Percentiles rank a stretch among this genome's conserved stretches.
These are phyloP conservation scores for Aspergillus fumigatiaffinis DNA, from an alignment of 2,329 filamentous ascomycete genomes.

Conservation along the genomic window DNA sequence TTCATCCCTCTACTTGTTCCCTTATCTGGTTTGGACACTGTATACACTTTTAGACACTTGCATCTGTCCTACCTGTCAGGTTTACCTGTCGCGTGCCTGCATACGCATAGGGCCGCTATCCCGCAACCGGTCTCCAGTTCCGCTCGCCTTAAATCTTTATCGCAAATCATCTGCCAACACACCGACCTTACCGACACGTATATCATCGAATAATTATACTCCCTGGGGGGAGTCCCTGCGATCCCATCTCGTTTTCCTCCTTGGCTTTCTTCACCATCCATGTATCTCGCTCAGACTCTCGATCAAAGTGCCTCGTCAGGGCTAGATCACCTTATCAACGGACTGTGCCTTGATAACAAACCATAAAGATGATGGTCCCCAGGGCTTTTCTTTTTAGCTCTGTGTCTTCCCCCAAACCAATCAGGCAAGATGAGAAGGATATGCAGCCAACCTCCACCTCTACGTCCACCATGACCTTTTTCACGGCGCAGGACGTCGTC, in stretches of 20 bases:
- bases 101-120: background rate
- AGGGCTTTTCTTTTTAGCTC: conserved; percentile 37
- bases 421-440: conserved; percentile 14
- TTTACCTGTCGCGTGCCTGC: background rate
- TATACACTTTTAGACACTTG: background rate
- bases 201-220: background rate
- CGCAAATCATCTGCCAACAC: background rate
- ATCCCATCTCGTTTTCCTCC: background rate
- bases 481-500: conserved; percentile 7
- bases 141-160: background rate
- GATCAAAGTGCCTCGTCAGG: conserved; percentile 40
- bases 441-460: conserved; percentile 1
- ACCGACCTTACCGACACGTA: background rate
- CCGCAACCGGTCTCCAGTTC: background rate
- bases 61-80: background rate
- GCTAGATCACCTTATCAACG: conserved; percentile 16
- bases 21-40: background rate
- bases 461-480: conserved; percentile 6
- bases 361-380: conserved; percentile 40
- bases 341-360: conserved; percentile 11
- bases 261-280: conserved; percentile 20
- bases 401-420: conserved; percentile 21
- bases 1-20: background rate
- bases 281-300: conserved; percentile 39
- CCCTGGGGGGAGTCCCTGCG: background rate